phyloP scores from a whole-genome alignment of 164 flowering plant species.

The Warburgia ugandensis region DNA sequence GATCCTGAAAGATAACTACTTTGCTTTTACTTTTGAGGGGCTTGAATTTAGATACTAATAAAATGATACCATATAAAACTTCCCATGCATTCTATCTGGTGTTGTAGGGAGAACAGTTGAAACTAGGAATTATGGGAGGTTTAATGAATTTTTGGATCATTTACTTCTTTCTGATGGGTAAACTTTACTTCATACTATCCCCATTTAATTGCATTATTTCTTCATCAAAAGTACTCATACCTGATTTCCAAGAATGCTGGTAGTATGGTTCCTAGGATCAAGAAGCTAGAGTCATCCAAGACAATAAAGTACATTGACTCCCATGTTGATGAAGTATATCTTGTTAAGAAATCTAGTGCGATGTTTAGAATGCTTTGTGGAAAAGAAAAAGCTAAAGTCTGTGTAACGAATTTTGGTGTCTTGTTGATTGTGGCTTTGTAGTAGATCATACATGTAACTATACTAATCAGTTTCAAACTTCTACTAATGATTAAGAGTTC shows the following conservation, averaged over 20 bases:
- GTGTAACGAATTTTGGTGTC: neutral
- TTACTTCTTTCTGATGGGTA: conserved; percentile 31
- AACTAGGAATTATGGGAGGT: conserved; percentile 31
- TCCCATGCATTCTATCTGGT: conserved; percentile 5
- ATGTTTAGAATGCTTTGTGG: conserved; percentile 41
- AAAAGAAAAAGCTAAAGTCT: conserved; percentile 64
- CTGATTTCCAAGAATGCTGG: conserved; percentile 15
- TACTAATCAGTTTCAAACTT: neutral
- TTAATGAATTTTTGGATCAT: conserved; percentile 35
- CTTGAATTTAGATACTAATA: too few relatives aligned
- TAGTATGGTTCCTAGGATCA: conserved; percentile 26
- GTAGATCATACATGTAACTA: neutral
- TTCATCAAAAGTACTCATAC: neutral
- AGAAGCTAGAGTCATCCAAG: conserved; percentile 41
- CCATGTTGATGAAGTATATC: conserved; percentile 71
- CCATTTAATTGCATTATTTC: neutral
- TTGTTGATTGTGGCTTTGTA: neutral
- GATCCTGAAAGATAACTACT: too few relatives aligned
- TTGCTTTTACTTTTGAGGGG: too few relatives aligned
- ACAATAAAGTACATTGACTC: conserved; percentile 64
- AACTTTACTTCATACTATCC: conserved; percentile 4
- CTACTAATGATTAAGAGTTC: neutral
- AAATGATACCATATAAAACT: too few relatives aligned
- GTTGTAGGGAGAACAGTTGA: conserved; percentile 77
- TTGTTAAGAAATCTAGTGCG: conserved; percentile 52